Base-by-base conservation (phyloP, 495 filamentous ascomycete genomes). In the Hyaloscypha bicolor region DNA sequence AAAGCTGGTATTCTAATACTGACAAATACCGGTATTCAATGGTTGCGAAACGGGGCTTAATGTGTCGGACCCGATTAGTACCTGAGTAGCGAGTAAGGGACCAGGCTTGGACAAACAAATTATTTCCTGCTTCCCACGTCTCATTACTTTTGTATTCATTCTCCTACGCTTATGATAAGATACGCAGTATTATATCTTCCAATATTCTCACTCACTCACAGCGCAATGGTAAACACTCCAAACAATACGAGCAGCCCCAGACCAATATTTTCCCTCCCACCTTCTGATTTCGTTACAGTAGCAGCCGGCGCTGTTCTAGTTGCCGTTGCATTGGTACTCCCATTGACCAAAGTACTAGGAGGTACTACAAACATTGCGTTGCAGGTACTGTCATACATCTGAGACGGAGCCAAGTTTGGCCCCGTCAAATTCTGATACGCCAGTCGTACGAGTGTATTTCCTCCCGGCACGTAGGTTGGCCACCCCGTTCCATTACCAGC, bases 391-490 rank as follows among this genome's bases (percentile, higher is more conserved):
- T 64, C 77, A 25, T 77, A 69, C 8, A 60, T 21, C 29, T 53
- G 14, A 19, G 35, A 29, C 53, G 42, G 51, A 63, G 60, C 62
- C 56, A 66, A 6, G 53, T 74, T 74, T 6, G 72, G 29, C 4
- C 72, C 72, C 11, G 68, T 72, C 39, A 60, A 39, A 55, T 72
- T 72, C 29, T 68, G 32, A 52, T 65, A 74, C 14, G 21, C 72
- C 14, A 74, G 67, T 58, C 72, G 66, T 21, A 72, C 58, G 25
- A 74, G 29, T 12, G 72, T 66, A 9, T 61, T 32, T 37, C 22
- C 33, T n/a, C 67, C 56, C n/a, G 73, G 63, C 55, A 75, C 62
- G 65, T 78, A 82, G 37, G 21, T 32, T 5, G 78, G 76, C 79
- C 79, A 48, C 1, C 42, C 42, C 9, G 42, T 19, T 19, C 42